Evolutionary conservation across 768 basidiomycete genomes (phyloP).

Genomic region (Phaeolepiota aurea): DNA sequence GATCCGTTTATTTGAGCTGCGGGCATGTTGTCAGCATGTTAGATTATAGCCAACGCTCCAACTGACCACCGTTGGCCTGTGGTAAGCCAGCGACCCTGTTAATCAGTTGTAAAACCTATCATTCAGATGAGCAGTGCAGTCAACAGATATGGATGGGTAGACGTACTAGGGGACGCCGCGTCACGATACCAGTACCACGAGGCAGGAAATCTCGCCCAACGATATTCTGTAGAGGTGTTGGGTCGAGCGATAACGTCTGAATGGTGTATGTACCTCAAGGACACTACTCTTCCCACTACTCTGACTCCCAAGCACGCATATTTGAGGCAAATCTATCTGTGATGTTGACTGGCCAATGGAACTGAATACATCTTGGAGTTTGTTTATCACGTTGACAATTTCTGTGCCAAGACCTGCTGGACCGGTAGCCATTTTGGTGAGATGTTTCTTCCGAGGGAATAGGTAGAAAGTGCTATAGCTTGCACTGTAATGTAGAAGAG

Average conservation of each 20-base stretch:
- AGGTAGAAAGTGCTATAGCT: constrained; percentile 1
- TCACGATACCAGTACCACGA: constrained; percentile 98
- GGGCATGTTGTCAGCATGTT: constrained; percentile 13
- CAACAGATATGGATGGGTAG: not conserved
- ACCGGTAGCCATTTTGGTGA: constrained; percentile 41
- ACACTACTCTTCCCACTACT: constrained; percentile 94
- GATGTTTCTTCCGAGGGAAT: constrained; percentile 9
- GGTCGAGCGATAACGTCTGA: not conserved
- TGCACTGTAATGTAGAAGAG: constrained; percentile 1
- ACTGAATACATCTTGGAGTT: constrained; percentile 85
- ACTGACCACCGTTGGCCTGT: constrained; percentile 30
- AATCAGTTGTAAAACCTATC: constrained; percentile 88
- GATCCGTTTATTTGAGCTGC: constrained; percentile 35
- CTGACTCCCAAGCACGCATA: constrained; percentile 86
- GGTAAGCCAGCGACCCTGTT: constrained; percentile 57
- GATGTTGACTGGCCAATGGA: constrained; percentile 73
- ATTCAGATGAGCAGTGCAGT: constrained; percentile 1
- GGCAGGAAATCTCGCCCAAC: constrained; percentile 98
- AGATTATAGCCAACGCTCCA: not conserved
- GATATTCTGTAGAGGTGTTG: constrained; percentile 59
- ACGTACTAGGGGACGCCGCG: constrained; percentile 86
- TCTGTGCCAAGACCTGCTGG: constrained; percentile 70
- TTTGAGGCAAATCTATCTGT: constrained; percentile 85
- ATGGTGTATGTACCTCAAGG: constrained; percentile 53
- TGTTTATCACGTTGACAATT: constrained; percentile 78